phyloP scores from a whole-genome alignment of 192 early-diverging fungal species.

The Linnemannia exigua region DNA sequence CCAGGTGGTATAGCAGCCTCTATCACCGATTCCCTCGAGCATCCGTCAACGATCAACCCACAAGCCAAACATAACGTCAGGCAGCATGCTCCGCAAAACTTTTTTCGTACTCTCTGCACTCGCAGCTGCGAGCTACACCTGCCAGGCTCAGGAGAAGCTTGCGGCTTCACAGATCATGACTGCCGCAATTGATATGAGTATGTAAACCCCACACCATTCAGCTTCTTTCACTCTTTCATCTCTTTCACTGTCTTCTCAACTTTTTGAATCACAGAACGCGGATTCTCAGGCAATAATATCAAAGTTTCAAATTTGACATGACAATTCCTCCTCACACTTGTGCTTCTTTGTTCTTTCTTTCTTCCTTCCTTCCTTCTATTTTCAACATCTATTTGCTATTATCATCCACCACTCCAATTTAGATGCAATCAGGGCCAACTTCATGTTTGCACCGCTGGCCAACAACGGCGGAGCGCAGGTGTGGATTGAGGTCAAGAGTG shows the following conservation, averaged over 20 bases:
- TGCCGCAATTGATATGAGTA: conserved; percentile 8
- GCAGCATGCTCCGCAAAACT: conserved; percentile 14
- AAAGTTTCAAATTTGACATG: too few relatives aligned
- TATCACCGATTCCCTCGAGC: not conserved
- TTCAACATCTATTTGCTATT: not conserved
- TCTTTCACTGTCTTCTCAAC: too few relatives aligned
- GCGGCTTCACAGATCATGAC: conserved; percentile 11
- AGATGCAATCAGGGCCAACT: conserved; percentile 37
- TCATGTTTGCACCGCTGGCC: conserved; percentile 21
- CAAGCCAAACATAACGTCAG: not conserved
- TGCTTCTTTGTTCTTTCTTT: not conserved
- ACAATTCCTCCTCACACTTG: not conserved
- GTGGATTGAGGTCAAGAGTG: conserved; percentile 4
- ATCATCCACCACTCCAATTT: not conserved
- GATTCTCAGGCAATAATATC: too few relatives aligned
- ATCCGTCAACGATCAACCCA: not conserved
- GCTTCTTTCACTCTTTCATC: not conserved
- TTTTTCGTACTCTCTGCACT: not conserved
- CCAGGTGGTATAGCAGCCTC: not conserved
- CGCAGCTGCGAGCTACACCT: conserved; percentile 11
- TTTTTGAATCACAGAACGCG: too few relatives aligned
- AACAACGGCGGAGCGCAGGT: conserved; percentile 11
- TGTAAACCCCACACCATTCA: not conserved
- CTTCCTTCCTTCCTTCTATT: not conserved
- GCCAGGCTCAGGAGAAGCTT: not conserved